Base-by-base conservation (phyloP, 2,329 filamentous ascomycete species). In the Beauveria sp. region DNA sequence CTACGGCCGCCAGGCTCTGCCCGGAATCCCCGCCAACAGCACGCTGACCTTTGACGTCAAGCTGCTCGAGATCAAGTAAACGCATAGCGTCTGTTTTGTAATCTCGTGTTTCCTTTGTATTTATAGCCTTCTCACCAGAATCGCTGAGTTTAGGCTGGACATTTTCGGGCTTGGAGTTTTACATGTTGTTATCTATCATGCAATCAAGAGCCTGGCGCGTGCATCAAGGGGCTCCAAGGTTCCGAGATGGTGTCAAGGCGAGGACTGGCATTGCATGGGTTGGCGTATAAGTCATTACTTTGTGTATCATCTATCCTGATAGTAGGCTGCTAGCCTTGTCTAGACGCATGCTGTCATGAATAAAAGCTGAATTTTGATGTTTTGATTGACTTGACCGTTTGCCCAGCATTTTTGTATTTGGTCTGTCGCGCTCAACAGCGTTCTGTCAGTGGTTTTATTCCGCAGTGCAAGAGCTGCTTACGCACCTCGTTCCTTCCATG, bases 31-130 rank as follows among this genome's bases (percentile, higher is more conserved):
- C 26, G 84, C 83, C 69, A 97, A 98, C 85, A 93, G 91, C 75
- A 91, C 88, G 68, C 80, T 99, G 75, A 85, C 89, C 74, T 99
- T 99, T 75, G 96, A 99, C 75, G 83, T 95, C 70, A 95, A 93
- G 83, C 81, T 93, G 60, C 79, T 93, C 60, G 87, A 89, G 76
- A 90, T 92, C 77, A 92, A 92, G 82, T 93, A 87, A 81, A 77
- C 62, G 65, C 55, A 51, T 20, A n/a, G 53, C 40, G 58, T 20
- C 26, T 55, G 14, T 18, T 46, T 40, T 55, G 42, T 49, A 22
- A 38, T 59, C 40, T 60, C 56, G 12, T 50, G 14, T 62, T 65
- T 61, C 43, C 46, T 62, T 65, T 65, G 62, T 67, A 65, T 64
- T 61, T 62, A 63, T 64, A 65, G 55, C 61, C 58, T 31, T 14